Conservation (phyloP, 2,329 filamentous ascomycete genomes). For the Mycosphaerelloides madeirae region DNA sequence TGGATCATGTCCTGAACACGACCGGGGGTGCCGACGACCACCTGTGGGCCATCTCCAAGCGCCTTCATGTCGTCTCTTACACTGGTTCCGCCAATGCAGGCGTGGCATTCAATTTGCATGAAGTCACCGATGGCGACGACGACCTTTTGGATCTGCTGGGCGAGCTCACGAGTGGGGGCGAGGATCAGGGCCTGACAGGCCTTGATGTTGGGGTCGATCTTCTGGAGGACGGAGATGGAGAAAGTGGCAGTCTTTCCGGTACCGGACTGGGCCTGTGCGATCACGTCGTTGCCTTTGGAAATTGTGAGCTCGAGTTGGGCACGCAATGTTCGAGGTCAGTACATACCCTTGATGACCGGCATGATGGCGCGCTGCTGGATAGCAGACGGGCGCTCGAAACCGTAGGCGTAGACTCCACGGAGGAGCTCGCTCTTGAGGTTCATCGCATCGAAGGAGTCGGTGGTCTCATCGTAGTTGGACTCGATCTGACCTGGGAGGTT, state of each 20-base stretch:
- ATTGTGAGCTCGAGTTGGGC: conserved; percentile 10
- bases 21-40: conserved; percentile 95
- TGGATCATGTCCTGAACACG: conserved; percentile 99
- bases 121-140: conserved; percentile 98
- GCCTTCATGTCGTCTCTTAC: conserved; percentile 99
- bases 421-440: conserved; percentile 94
- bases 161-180: conserved; percentile 95
- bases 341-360: conserved; percentile 97
- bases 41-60: conserved; percentile 90
- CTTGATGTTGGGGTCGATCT: conserved; percentile 93
- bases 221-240: conserved; percentile 98
- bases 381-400: conserved; percentile 99
- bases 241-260: conserved; percentile 99
- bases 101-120: conserved; percentile 99
- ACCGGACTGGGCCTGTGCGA: conserved; percentile 98
- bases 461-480: conserved; percentile 99
- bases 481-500: conserved; percentile 79
- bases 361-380: conserved; percentile 99
- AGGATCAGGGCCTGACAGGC: conserved; percentile 97
- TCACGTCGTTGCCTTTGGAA: conserved; percentile 82
- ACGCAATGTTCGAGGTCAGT: neutral
- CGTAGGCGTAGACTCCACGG: conserved; percentile 98
- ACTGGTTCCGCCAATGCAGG: conserved; percentile 97
- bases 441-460: conserved; percentile 99
- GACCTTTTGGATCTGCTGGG: conserved; percentile 99